Base-by-base conservation (phyloP, 2,329 filamentous ascomycete genomes). In the Clonostachys rhizophaga region DNA sequence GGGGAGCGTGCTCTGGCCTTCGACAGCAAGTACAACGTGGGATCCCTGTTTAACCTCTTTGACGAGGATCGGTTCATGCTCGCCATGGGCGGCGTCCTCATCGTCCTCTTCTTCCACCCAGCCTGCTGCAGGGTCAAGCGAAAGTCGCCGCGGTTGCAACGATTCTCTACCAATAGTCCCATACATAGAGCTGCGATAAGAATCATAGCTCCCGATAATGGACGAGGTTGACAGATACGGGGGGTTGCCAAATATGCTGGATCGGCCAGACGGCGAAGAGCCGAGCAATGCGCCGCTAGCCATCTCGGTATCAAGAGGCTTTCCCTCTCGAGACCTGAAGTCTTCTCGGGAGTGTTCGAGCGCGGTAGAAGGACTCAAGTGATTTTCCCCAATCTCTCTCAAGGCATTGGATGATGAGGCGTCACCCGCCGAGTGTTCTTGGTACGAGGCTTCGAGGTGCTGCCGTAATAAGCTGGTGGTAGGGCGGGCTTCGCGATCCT, bases 1-100 rank as follows among this genome's bases (percentile, higher is more conserved):
- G 1, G 91, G 91, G 14, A 97, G 75, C 1, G 92, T 99, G n/a
- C 90, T 95, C 69, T 95, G 91, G 37, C 92, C 92, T 51, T 95
- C 87, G 3, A 96, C 84, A 3, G 92, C 80, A 55, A 92, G 80
- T 47, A 96, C 82, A 43, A 92, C 80, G 59, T 86, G 90, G 40
- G 94, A 90, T 54, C 94, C 90, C 57, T 94, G 88, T 62, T 95
- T 88, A 12, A 96, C 79, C 64, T 91, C 87, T 69, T 91, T 92
- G 46, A 96, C 85, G n/a, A 96, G 70, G 47, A 96, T 77, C 3
- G 89, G 88, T 54, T 88, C 83, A 34, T 79, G 74, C 56, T 86
- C 84, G 30, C 77, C 77, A 52, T 81, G 79, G 1, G 72, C 61
- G 11, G 60, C 56, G 24, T 56, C 60, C 5, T 66, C 63, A 7